Evolutionary conservation across 2,329 filamentous ascomycete species (phyloP).

Genomic region (Botryotinia narcissicola): DNA sequence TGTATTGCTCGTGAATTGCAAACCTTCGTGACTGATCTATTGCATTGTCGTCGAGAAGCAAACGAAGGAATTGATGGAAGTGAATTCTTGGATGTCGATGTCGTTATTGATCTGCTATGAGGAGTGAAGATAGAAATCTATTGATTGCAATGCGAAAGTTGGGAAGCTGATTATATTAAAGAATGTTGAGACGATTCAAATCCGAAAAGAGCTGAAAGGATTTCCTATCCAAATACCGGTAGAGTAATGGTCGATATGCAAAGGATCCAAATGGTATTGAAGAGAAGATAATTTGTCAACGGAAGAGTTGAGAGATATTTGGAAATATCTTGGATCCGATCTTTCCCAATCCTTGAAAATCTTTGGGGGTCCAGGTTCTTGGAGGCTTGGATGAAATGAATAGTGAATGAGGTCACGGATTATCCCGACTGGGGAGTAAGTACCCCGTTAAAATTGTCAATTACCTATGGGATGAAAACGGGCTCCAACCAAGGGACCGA

Average conservation of each 20-base stretch:
- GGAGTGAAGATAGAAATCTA: slow-evolving; percentile 9
- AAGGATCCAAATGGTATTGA: background rate
- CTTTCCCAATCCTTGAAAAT: slow-evolving; percentile 8
- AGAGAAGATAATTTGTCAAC: background rate
- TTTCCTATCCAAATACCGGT: background rate
- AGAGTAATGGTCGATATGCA: background rate
- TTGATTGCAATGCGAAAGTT: slow-evolving; percentile 1
- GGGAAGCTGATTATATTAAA: slow-evolving; percentile 8
- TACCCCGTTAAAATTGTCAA: background rate
- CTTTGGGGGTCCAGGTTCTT: background rate
- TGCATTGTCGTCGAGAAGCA: slow-evolving; percentile 19
- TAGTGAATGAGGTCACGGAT: slow-evolving; percentile 17
- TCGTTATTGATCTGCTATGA: background rate
- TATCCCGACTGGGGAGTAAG: background rate
- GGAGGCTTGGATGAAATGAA: background rate
- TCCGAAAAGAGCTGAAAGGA: background rate
- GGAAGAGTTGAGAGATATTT: slow-evolving; percentile 1
- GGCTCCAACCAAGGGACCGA: slow-evolving; percentile 15
- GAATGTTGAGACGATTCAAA: slow-evolving; percentile 11
- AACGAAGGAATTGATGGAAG: background rate
- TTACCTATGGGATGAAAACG: background rate
- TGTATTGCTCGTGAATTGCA: slow-evolving; percentile 20
- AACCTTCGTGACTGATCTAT: slow-evolving; percentile 15
- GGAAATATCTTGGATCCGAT: slow-evolving; percentile 7
- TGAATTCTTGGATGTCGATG: background rate